Evolutionary conservation across 2,329 filamentous ascomycete genomes (phyloP).

Genomic region (Conoideocrella luteorostrata): DNA sequence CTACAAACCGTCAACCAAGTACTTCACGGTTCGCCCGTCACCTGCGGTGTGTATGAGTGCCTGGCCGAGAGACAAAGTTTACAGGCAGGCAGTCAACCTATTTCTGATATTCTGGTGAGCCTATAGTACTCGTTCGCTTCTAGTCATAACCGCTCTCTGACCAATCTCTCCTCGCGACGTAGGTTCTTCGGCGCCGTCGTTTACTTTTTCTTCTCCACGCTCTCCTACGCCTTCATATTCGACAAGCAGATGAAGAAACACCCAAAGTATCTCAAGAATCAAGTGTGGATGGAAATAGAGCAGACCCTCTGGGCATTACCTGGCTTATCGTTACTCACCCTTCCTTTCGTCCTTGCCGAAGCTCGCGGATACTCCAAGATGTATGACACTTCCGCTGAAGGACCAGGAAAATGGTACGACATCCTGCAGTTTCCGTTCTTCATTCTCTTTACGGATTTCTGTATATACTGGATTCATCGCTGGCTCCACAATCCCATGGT

Average conservation of each 20-base stretch:
- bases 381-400: conserved; percentile 70
- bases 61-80: conserved; percentile 70
- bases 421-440: conserved; percentile 81
- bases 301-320: conserved; percentile 75
- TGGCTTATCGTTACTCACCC: conserved; percentile 74
- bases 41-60: conserved; percentile 73
- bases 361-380: conserved; percentile 79
- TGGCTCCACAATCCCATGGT: conserved; percentile 63
- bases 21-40: conserved; percentile 63
- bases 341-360: conserved; percentile 74
- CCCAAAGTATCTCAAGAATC: conserved; percentile 92
- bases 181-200: conserved; percentile 81
- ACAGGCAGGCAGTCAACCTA: conserved; percentile 66
- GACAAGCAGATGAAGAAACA: conserved; percentile 85
- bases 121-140: not conserved
- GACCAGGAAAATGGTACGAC: conserved; percentile 72
- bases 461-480: conserved; percentile 82
- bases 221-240: conserved; percentile 86
- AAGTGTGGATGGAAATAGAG: conserved; percentile 76
- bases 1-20: conserved; percentile 67
- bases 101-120: conserved; percentile 80
- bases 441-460: conserved; percentile 79
- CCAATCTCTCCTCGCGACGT: too few species aligned
- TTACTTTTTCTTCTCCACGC: conserved; percentile 76
- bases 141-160: too few species aligned